Base-by-base conservation (phyloP, 257 asterid species). In the Orobanche coerulescens region DNA sequence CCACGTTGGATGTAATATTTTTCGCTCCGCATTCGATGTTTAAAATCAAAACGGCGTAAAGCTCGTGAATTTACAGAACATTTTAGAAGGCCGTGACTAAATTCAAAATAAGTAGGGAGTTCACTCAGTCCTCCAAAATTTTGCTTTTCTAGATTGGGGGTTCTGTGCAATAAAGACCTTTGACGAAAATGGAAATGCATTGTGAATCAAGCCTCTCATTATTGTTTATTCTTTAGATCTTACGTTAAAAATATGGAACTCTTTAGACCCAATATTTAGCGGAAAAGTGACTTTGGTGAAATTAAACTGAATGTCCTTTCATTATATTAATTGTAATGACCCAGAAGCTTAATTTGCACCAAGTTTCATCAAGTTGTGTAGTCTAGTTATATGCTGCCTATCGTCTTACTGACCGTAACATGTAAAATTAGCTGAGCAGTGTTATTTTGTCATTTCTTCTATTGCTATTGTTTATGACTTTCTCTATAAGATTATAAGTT, bases 401-500 rank as follows among this genome's bases (percentile, higher is more conserved):
- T 55, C 51, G 62, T 22, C 25, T 58, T 49, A 55, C 24, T 44
- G 75, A 43, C 15, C 63, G 23, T 50, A 23, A 33, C 40, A 13
- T 56, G n/a, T 66, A 11, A 28, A 36, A 13, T 66, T 48, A 22
- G 48, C 53, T 24, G 24, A 15, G 50, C 52, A 36, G 61, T 44
- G 1, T 62, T 53, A 39, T 53, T 31, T 42, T 69, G 23, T 31
- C 36, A 42, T 55, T 15, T 36, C 42, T 50, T 4, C 50, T 47
- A 43, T 70, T 12, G 31, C 40, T 44, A 15, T 49, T 66, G 23
- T 50, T 62, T 62, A 39, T 58, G 16, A 36, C 63, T 14, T 66
- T n/a, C 2, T 26, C 52, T 47, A 34, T 36, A 28, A 69, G 44
- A 39, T 67, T 46, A 34, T 43, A 40, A 71, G 36, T 46, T 67